Conservation (phyloP, 176 grass and related monocot species). For the Rhynchospora breviuscula region DNA sequence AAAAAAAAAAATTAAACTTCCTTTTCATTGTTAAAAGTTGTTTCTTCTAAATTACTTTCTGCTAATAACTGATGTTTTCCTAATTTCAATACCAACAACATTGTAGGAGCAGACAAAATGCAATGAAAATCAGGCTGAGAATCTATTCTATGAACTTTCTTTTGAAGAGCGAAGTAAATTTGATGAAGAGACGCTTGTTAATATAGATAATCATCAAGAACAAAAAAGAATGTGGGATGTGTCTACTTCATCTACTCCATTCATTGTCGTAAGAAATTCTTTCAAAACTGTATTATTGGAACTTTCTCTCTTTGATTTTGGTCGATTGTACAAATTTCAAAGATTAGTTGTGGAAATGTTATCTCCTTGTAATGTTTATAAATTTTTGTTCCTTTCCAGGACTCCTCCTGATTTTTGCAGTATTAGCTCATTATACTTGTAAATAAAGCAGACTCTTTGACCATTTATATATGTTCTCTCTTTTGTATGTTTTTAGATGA, state of each 20-base stretch:
- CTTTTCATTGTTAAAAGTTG: not conserved
- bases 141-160: slow-evolving; percentile 9
- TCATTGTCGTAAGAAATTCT: slow-evolving; percentile 6
- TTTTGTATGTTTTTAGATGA: slow-evolving; percentile 14
- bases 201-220: slow-evolving; percentile 12
- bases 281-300: not conserved
- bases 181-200: slow-evolving; percentile 21
- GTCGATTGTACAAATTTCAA: not conserved
- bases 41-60: not conserved
- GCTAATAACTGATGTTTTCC: not conserved
- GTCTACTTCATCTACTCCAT: not conserved
- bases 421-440: not conserved
- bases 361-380: not conserved
- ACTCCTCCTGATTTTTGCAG: not conserved
- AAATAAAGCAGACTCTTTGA: not conserved
- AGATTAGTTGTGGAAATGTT: not conserved
- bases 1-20: not conserved
- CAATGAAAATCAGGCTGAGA: not conserved
- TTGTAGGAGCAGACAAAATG: slow-evolving; percentile 2
- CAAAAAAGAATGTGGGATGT: not conserved
- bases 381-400: not conserved
- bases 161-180: slow-evolving; percentile 19
- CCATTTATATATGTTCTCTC: not conserved
- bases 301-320: not conserved
- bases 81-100: not conserved